Base-by-base conservation (phyloP, 2,329 filamentous ascomycete species). In the Sphaerulina musiva region DNA sequence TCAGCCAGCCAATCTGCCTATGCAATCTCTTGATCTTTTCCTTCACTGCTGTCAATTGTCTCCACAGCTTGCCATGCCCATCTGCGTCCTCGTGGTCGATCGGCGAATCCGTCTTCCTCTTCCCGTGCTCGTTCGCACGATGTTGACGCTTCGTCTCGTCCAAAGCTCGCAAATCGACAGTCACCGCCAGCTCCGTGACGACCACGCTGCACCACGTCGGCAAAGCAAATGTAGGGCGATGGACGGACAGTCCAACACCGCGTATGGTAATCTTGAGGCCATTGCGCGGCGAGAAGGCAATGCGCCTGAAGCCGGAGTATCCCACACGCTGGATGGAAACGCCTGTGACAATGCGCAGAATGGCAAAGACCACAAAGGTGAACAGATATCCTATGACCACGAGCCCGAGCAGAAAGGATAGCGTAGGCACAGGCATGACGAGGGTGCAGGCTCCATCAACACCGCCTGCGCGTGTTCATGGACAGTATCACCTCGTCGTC, bases 191-290 rank as follows among this genome's bases (percentile, higher is more conserved):
- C 68, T 96, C 93, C 65, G 83, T 88, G 56, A 98, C 74, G 7
- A 93, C 87, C 48, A 98, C 78, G 69, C 91, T 97, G 64, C 95
- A 76, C 90, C 92, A 97, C 59, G 95, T 97, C 43, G 93, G 93
- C 70, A 97, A 90, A 45, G 92, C 89, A 72, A 98, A 97, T 5
- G 93, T 97, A 10, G 93, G 93, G 4, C 91, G 84, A 73, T 98
- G 93, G 59, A 97, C 73, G 54, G 88, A 86, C 64, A 98, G 78
- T 43, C 93, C 90, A 49, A 98, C 78, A 48, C 91, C 89, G 48
- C 93, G 84, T 53, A 98, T 84, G 70, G 95, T 89, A 70, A 98
- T 83, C 65, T 86, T 86, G 66, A 95, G 76, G 63, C 93, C 93
- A 80, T 95, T 89, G 71, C 81, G 85, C 29, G 89, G 89, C 11